Conservation (phyloP, 495 filamentous ascomycete genomes). For the Hyaloscypha hepaticicola region DNA sequence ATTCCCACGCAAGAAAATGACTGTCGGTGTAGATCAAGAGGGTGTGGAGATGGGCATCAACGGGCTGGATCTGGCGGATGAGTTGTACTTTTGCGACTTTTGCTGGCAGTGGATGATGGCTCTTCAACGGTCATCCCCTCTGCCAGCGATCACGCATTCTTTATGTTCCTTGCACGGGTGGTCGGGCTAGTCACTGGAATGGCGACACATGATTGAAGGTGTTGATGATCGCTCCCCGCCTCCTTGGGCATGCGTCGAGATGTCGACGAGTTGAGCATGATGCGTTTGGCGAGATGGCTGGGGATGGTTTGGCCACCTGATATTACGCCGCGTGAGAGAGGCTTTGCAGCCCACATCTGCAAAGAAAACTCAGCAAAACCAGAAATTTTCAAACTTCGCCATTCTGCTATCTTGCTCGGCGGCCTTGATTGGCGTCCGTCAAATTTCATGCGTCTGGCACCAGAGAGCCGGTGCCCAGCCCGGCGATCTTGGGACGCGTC, state of each 20-base stretch:
- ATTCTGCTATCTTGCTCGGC: background rate
- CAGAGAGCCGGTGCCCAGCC: background rate
- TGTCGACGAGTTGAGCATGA: background rate
- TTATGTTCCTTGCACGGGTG: constrained; percentile 13
- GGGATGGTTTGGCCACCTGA: constrained; percentile 23
- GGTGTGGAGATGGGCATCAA: background rate
- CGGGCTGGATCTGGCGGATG: background rate
- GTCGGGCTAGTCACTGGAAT: constrained; percentile 14
- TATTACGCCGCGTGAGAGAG: constrained; percentile 10
- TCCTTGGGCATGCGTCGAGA: constrained; percentile 12
- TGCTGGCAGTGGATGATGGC: constrained; percentile 18
- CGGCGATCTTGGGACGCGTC: background rate
- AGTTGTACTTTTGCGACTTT: constrained; percentile 1
- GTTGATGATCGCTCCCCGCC: constrained; percentile 17
- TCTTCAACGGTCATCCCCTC: constrained; percentile 16
- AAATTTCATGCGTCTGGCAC: background rate
- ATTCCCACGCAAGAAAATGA: constrained; percentile 7
- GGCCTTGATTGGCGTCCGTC: background rate
- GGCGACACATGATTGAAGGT: constrained; percentile 16
- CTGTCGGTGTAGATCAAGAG: background rate
- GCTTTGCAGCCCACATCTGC: constrained; percentile 14
- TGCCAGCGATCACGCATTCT: constrained; percentile 15
- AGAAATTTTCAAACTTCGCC: background rate
- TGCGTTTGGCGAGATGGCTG: constrained; percentile 7
- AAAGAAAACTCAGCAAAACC: background rate